phyloP scores from a whole-genome alignment of 139 green algal genomes.

The Marvania coccoides region DNA sequence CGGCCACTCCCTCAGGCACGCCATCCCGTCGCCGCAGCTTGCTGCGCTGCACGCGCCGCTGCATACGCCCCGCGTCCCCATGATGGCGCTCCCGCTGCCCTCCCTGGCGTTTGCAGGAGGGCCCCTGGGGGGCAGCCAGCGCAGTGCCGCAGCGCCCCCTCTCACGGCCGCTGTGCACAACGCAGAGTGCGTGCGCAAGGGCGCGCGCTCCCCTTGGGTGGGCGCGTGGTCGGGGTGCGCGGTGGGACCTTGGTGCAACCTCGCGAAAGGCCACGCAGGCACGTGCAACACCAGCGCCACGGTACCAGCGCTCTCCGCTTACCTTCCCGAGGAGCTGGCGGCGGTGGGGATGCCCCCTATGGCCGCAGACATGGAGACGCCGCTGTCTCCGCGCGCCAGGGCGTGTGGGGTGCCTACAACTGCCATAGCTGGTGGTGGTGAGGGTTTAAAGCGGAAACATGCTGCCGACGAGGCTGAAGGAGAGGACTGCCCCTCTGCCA shows the following conservation, averaged over 20 bases:
- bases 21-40: background rate
- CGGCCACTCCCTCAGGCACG: background rate
- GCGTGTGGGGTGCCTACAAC: too few relatives aligned
- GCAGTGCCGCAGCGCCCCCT: too few relatives aligned
- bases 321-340: slow-evolving; percentile 17
- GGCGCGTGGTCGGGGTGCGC: slow-evolving; percentile 19
- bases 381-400: too few relatives aligned
- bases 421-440: too few relatives aligned
- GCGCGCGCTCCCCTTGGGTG: background rate
- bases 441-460: too few relatives aligned
- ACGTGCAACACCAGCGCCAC: slow-evolving; percentile 1
- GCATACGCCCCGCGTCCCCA: background rate
- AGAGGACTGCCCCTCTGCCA: background rate
- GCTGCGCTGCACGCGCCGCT: background rate
- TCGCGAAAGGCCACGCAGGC: background rate
- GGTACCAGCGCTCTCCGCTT: slow-evolving; percentile 20
- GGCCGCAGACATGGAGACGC: too few relatives aligned
- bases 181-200: slow-evolving; percentile 7
- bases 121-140: too few relatives aligned
- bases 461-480: too few relatives aligned
- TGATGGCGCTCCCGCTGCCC: background rate
- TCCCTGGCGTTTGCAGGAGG: too few relatives aligned
- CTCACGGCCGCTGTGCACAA: slow-evolving; percentile 15
- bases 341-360: slow-evolving; percentile 17
- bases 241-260: slow-evolving; percentile 14